Base-by-base conservation (phyloP, 2,329 filamentous ascomycete species). In the Anthostomella pinea region DNA sequence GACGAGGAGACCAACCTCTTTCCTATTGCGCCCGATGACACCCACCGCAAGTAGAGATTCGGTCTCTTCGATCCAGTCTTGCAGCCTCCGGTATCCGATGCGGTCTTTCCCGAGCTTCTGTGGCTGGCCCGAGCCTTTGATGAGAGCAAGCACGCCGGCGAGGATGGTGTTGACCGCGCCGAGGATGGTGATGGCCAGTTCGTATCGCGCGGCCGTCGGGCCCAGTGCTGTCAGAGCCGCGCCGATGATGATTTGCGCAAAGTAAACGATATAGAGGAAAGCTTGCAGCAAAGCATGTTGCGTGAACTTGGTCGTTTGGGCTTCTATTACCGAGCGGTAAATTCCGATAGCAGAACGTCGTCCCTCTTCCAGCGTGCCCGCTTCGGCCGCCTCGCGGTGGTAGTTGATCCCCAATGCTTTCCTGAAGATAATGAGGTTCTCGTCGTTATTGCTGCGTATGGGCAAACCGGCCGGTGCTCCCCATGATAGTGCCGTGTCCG, bases 141-240 rank as follows among this genome's bases (percentile, higher is more conserved):
- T 53, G 6, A 75, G 68, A 0, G 79, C 78, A 14, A 84, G 58
- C 1, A 81, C 60, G 11, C 81, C 80, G 1, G 81, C 81, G 5
- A 83, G 67, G 3, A 80, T 59, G 3, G 78, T 82, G 50, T 84
- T 85, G 8, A 77, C 55, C 1, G 78, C 78, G 3, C 81, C 80
- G 1, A 84, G 62, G 1, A 75, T 57, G 8, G 76, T 78, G 53
- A 84, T 75, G 10, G 53, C 30, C 14, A 69, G 64, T 13, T 74
- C 57, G 45, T 81, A 70, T 11, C 70, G 62, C 2, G 72, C 65
- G 11, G 70, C 64, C 0, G 54, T 52, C 0, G 71, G 62, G 0
- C 72, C 70, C 7, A 75, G 56, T 0, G 67, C 63, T 1, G 71
- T 72, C 9, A 76, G 57, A 0, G 60, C 59, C 0, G 71, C 71